Evolutionary conservation across 495 filamentous ascomycete genomes (phyloP).

Genomic region (Daldinia bambusicola): DNA sequence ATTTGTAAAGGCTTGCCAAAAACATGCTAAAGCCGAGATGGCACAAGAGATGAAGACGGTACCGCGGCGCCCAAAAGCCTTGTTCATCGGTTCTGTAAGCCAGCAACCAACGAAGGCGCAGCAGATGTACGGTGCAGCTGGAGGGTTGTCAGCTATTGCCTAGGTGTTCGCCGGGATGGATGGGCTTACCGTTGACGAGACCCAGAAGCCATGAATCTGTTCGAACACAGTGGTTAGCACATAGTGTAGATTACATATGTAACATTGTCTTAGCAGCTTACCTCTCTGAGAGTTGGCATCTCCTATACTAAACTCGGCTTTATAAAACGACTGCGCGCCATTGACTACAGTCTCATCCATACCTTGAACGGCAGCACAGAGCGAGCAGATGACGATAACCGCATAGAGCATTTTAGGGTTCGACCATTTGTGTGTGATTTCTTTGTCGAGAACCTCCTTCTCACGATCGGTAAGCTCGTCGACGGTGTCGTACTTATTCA

Average conservation of each 20-base stretch:
- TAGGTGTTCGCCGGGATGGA: slow-evolving; percentile 34
- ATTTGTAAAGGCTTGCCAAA: slow-evolving; percentile 80
- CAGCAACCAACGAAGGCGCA: slow-evolving; percentile 84
- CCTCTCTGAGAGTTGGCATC: slow-evolving; percentile 49
- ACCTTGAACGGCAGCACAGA: slow-evolving; percentile 64
- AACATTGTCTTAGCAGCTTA: slow-evolving; percentile 23
- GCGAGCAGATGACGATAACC: slow-evolving; percentile 66
- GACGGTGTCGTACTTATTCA: slow-evolving; percentile 62
- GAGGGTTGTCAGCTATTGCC: slow-evolving; percentile 19
- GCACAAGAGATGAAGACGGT: slow-evolving; percentile 74
- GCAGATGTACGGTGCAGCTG: slow-evolving; percentile 73
- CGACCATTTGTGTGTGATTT: slow-evolving; percentile 75
- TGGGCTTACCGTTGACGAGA: slow-evolving; percentile 64
- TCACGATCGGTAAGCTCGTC: slow-evolving; percentile 67
- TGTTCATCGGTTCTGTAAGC: slow-evolving; percentile 84
- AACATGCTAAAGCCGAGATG: slow-evolving; percentile 69
- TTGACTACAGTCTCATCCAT: slow-evolving; percentile 85
- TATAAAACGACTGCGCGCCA: slow-evolving; percentile 77
- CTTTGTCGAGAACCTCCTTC: slow-evolving; percentile 65
- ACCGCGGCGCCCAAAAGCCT: slow-evolving; percentile 79
- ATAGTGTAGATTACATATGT: background rate
- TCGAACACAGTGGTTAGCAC: slow-evolving; percentile 20
- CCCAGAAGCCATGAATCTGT: slow-evolving; percentile 72
- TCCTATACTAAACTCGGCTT: slow-evolving; percentile 74
- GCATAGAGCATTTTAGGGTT: slow-evolving; percentile 76